Base-by-base conservation (phyloP, 768 basidiomycete genomes). In the Tylopilus felleus region DNA sequence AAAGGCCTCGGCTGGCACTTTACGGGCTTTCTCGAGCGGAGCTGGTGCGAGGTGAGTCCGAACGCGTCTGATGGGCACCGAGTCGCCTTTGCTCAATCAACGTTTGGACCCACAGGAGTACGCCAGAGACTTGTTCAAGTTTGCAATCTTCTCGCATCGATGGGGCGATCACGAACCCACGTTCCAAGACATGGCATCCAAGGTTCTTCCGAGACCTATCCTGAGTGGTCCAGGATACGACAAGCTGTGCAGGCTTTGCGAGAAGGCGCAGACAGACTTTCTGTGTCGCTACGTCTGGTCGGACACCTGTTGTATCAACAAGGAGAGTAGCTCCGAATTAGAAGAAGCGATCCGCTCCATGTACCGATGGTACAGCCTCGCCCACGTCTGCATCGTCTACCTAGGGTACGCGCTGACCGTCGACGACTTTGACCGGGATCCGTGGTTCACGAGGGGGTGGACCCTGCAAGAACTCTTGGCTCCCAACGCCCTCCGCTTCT, bases 351-450 rank as follows among this genome's bases (percentile, higher is more conserved):
- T 53, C 19, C 58, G 50, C 3, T 59, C 57, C 47, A 63, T 61
- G 44, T 60, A 51, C 23, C 52, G 29, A 14, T 55, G 61, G 57
- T 61, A 61, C 33, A 61, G 48, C 28, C 42, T 59, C 4, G 61
- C 61, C 23, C n/a, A 60, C 16, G 29, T 60, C 46, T 60, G 52
- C 4, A 63, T 63, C 47, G 57, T 63, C 2, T 49, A 63, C 41
- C 14, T 60, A 31, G 52, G 52, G 17, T 35, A 38, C 8, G 60
- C 62, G 1, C 17, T n/a, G 23, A 41, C 51, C 14, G 39, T 63
- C 40, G 61, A 63, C 35, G 61, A 63, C 48, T 60, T 60, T 46
- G 52, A 38, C 0, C 21, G 22, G 9, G 57, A 61, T 0, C 49
- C 51, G 7, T 63, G 61, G 61, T 63, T 61, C 35, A 53, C 47